Base-by-base conservation (phyloP, 306 rosid genomes). In the Casuarina equisetifolia region DNA sequence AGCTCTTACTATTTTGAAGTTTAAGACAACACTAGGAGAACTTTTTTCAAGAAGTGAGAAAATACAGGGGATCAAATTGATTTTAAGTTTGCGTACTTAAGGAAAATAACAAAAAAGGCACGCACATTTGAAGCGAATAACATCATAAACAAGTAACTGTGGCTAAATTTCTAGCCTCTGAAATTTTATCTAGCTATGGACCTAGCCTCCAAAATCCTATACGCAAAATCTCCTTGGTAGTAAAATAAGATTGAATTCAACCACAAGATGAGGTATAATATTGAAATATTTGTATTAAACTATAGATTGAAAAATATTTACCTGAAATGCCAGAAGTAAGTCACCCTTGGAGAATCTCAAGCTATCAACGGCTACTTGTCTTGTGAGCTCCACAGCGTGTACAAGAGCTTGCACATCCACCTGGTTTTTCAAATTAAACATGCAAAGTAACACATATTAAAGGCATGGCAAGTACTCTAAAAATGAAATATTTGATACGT, bases 301-400 rank as follows among this genome's bases (percentile, higher is more conserved):
- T 52, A 36, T 17, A 36, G n/a, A 67, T 49, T 39, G 36, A 49
- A n/a, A 42, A 73, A 61, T 43, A 64, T 77, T 61, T n/a, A 92
- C 99, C 99, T 96, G 98, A 87, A 96, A 96, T 63, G 99, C 99
- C 89, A 86, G 90, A 80, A 91, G 82, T 52, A 92, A 84, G 82
- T 96, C 97, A 75, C 99, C 99, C 95, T 91, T 92, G 1, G 98
- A 87, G 57, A 90, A 92, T 88, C 96, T 91, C 90, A 96, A 86
- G 88, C 99, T 96, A 83, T 96, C 99, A 71, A 96, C 88, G 32
- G 99, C 98, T 83, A 96, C 99, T 79, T 96, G 98, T 82, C 99
- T 90, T 36, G 93, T 92, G 78, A 96, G 98, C 85, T 92, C 98
- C 66, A 96, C 99, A 79, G 99, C 99, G 81, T 96, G 99, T 50